These are phyloP conservation scores for Tylopilus sp. DNA, from an alignment of 768 basidiomycete genomes.

Conservation along the genomic window DNA sequence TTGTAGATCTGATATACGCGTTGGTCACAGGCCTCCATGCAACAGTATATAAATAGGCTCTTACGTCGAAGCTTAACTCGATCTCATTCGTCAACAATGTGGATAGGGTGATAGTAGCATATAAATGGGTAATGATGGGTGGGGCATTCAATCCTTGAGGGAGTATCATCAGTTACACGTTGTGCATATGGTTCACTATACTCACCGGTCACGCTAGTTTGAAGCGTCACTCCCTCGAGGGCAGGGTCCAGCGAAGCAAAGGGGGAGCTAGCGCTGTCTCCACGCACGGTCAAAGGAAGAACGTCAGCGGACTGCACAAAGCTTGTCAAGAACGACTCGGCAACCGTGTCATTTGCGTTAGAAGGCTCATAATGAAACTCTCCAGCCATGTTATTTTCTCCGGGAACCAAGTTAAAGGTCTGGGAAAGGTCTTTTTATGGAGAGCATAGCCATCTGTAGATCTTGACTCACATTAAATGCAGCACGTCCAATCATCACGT, in stretches of 20 bases:
- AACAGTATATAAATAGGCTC: constrained; percentile 11
- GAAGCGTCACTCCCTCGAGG: constrained; percentile 49
- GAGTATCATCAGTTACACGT: neutral
- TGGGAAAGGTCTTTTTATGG: constrained; percentile 22
- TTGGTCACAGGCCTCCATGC: neutral
- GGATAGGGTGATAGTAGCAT: constrained; percentile 49
- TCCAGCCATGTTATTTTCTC: constrained; percentile 46
- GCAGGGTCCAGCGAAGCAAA: constrained; percentile 57
- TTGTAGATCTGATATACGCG: constrained; percentile 43
- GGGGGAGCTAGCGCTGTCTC: constrained; percentile 58
- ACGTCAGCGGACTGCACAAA: constrained; percentile 53
- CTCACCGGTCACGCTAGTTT: constrained; percentile 48
- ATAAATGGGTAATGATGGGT: constrained; percentile 54
- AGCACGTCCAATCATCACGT: constrained; percentile 55
- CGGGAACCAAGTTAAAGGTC: constrained; percentile 58
- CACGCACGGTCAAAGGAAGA: constrained; percentile 54
- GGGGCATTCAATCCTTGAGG: constrained; percentile 45
- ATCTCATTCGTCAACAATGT: constrained; percentile 50
- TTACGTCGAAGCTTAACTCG: constrained; percentile 54
- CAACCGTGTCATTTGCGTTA: constrained; percentile 62
- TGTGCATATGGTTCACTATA: neutral
- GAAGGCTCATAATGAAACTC: constrained; percentile 70
- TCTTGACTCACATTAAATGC: constrained; percentile 47
- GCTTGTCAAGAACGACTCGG: constrained; percentile 54
- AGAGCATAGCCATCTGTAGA: neutral